Base-by-base conservation (phyloP, 495 filamentous ascomycete species). In the Xylaria telfairii region DNA sequence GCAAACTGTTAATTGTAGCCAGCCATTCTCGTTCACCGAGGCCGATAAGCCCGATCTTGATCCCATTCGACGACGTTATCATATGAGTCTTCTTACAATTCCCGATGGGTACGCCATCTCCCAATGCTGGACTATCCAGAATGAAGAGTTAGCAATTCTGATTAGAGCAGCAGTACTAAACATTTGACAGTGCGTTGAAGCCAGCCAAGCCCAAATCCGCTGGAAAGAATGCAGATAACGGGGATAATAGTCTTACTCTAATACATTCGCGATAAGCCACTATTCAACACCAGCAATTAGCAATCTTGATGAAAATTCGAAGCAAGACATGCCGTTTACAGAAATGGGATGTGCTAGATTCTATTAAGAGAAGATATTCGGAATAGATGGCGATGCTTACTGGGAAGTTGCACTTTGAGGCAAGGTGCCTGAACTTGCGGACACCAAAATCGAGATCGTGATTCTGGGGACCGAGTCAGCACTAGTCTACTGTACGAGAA, bases 361-460 rank as follows among this genome's bases (percentile, higher is more conserved):
- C 24, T 13, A 12, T 42, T 51, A 24, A 21, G 30, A 24, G 53
- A 62, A 13, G 34, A 37, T 42, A 0, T 37, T 30, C 21, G 7
- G 21, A 21, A n/a, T n/a, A n/a, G n/a, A n/a, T n/a, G n/a, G n/a
- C n/a, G 19, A 95, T 82, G 1, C 97, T 86, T 94, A 94, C 97
- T 3, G 94, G 94, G 70, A 97, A 97, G 24, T 84, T 83, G 83
- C 93, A 96, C 75, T 92, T 89, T 6, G 84, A 83, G 9, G 89
- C 86, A 24, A 97, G 81, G 77, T 95, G 84, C 26, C 85, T 87
- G 76, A 93, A 92, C 76, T 96, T 93, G 12, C 83, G 79, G 24
- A 95, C 91, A n/a, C 94, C 94, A 75, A 97, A 97, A 79, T 97
- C 94, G 46, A 97, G 89, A 77, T 97, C 94, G 79, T 97, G 94